Conservation (phyloP, 306 rosid species). For the Rosa lucieae region DNA sequence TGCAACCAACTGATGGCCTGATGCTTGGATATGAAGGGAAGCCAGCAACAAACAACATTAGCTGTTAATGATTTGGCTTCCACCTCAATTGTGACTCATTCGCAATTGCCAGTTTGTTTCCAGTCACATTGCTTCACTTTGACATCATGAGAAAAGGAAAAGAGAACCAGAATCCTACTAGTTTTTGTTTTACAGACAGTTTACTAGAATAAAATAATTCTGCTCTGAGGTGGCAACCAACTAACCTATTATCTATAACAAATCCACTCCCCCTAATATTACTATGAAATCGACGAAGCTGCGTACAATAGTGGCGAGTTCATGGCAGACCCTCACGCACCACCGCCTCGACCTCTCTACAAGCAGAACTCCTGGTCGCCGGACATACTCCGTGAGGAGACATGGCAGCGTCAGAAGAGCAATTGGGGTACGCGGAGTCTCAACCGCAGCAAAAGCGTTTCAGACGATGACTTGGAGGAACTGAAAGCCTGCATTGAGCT, state of each 20-base stretch:
- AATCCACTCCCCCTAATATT: neutral
- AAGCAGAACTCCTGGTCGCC: constrained; percentile 78
- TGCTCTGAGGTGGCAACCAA: neutral
- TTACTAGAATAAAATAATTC: neutral
- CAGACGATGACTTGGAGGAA: constrained; percentile 69
- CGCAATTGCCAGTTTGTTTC: neutral
- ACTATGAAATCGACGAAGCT: neutral
- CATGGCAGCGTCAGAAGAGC: constrained; percentile 62
- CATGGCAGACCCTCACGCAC: constrained; percentile 45
- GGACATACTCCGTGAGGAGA: constrained; percentile 66
- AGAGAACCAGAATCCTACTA: neutral
- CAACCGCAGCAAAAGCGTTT: constrained; percentile 48
- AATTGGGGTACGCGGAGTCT: constrained; percentile 1
- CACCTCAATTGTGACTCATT: neutral
- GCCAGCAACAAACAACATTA: neutral
- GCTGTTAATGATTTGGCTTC: neutral
- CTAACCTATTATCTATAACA: neutral
- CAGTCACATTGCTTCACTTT: constrained; percentile 14
- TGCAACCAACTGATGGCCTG: neutral
- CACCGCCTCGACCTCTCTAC: constrained; percentile 38
- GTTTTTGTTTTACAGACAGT: neutral
- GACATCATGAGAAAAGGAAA: neutral
- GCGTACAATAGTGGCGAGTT: neutral
- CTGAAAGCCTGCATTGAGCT: constrained; percentile 79
- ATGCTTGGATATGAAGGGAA: constrained; percentile 1